Percentiles rank a stretch among this genome's conserved stretches.
Evolutionary conservation across 1,139 yeast genomes (phyloP).

Genomic region (Protomyces inundatus): DNA sequence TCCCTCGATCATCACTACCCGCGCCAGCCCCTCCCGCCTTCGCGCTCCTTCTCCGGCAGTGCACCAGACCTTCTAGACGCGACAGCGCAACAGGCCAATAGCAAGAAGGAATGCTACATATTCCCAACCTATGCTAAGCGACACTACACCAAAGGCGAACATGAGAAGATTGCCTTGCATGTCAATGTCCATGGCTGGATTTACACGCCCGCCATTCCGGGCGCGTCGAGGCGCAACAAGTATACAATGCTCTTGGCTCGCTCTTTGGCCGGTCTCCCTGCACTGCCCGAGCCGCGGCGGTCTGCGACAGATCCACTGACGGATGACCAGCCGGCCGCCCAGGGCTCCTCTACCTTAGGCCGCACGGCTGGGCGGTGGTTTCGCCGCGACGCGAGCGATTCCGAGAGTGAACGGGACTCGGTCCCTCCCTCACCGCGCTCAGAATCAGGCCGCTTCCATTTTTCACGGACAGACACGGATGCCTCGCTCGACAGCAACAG

Average conservation of each 20-base stretch:
- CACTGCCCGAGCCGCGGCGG: slow-evolving; percentile 2
- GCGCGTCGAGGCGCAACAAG: slow-evolving; percentile 30
- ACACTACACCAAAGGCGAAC: background rate
- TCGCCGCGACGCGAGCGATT: background rate
- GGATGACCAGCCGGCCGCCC: background rate
- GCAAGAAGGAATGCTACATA: background rate
- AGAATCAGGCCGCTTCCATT: background rate
- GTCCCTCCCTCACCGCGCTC: background rate
- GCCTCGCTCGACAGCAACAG: background rate
- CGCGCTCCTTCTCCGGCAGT: background rate
- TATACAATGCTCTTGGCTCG: slow-evolving; percentile 32
- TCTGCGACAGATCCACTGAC: background rate
- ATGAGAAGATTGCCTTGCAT: slow-evolving; percentile 10
- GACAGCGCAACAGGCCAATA: background rate
- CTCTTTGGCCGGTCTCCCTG: slow-evolving; percentile 32
- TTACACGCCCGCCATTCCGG: slow-evolving; percentile 28
- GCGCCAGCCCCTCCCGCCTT: background rate
- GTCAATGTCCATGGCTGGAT: slow-evolving; percentile 33
- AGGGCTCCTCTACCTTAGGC: background rate
- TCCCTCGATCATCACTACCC: background rate
- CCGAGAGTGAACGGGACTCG: background rate
- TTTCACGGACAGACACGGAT: background rate
- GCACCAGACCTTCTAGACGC: background rate
- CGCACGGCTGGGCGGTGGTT: background rate
- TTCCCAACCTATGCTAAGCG: background rate